Base-by-base conservation (phyloP, 1,284 basidiomycete genomes). In the Cystobasidium slooffiae region DNA sequence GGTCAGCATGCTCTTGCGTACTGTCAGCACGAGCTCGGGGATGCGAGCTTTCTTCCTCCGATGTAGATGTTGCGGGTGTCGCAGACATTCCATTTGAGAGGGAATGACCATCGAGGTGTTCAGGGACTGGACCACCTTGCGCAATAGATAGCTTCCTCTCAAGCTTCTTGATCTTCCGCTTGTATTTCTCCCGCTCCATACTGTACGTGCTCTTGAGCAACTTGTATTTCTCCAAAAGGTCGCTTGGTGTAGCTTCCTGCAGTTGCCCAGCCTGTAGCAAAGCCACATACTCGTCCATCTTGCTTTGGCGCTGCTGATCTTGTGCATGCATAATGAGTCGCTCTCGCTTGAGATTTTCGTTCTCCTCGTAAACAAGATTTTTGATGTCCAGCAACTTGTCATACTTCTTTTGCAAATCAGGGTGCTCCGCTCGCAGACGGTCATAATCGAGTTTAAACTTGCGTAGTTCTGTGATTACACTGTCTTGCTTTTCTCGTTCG, bases 131-230 rank as follows among this genome's bases (percentile, higher is more conserved):
- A 31, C 2, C 31, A 31, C 31, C 31, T 31, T 31, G 31, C 31
- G 5, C 31, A 31, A 31, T 31, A 5, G 31, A 31, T 12, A 53
- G 16, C 7, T 31, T 49, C n/a, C n/a, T 14, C 52, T 64, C 51
- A 7, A 62, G 49, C 49, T 72, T 62, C 47, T 72, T 53, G 22
- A 63, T 63, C 44, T 43, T 39, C 14, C 58, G 56, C 41, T 62
- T 51, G 41, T 61, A 51, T 18, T 12, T 31, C 47, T 55, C 43
- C 52, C 41, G 49, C 18, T 66, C 49, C 39, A 52, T 43, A 14
- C 64, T 51, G 16, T 52, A 66, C 31, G 64, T 63, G 14, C 49
- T 49, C 14, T 72, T 52, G 18, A 64, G 47, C 3, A 64, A 44
- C 49, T 41, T 39, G n/a, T 64, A 41, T 46, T 72, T 53, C 10